Base-by-base conservation (phyloP, 768 basidiomycete genomes). In the Amanita jacksonii region DNA sequence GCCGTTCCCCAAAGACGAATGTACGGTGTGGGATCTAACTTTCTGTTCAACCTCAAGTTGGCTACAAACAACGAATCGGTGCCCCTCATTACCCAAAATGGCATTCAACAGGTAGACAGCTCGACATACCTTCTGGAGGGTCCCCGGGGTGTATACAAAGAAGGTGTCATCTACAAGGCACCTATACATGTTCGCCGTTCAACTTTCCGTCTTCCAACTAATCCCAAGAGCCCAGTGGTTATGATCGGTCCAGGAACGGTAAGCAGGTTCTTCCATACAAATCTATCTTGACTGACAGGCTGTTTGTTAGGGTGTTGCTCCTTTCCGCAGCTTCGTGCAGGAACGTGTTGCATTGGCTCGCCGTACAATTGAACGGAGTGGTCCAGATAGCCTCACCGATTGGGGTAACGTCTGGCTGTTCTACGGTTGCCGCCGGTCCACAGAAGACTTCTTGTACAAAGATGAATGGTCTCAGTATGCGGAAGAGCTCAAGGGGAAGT, bases 201-300 rank as follows among this genome's bases (percentile, higher is more conserved):
- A 12, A 98, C 94, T 2, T 99, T 99, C 80, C 74, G 96, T 40
- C 68, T 99, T 39, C 96, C 96, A 7, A 98, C 96, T 13, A 92
- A 91, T 60, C 96, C 96, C 27, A 97, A 96, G 73, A 94, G 87
- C 48, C 96, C 96, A 1, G 85, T 99, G 40, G 89, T 99, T 64
- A 98, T 99, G 96, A 79, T 99, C 60, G 96, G 96, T 32, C 96
- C 96, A 49, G 96, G 96, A 42, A 99, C 93, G 46, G 92, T 94
- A 60, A 67, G 88, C 76, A 30, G 36, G 12, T 24, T 10, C 15
- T 20, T 43, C 3, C 19, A 36, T 39, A 23, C 30, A 32, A 25
- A 36, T 18, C 19, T 45, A n/a, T 33, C 8, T 46, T 15, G 41
- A 24, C 13, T 33, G 38, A 43, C 38, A 48, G 36, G 35, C 49